Evolutionary conservation across 768 basidiomycete species (phyloP).

Genomic region (Russula lepida): DNA sequence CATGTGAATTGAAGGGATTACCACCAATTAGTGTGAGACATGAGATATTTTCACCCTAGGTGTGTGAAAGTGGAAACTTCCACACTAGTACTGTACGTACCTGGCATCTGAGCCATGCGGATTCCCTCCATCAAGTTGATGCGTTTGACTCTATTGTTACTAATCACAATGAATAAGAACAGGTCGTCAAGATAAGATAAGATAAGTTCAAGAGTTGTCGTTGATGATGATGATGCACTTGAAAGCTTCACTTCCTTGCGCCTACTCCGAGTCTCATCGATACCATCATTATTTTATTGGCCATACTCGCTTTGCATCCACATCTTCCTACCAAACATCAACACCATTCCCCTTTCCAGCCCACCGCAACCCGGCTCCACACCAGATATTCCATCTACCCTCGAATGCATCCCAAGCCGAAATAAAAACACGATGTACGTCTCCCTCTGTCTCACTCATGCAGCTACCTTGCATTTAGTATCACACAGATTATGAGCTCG

Average conservation of each 20-base stretch:
- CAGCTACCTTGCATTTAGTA: neutral
- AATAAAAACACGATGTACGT: slow-evolving; percentile 62
- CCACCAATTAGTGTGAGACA: too few relatives aligned
- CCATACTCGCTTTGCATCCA: neutral
- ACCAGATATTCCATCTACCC: slow-evolving; percentile 67
- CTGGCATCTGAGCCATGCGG: neutral
- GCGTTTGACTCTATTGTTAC: neutral
- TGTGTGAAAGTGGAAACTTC: too few relatives aligned
- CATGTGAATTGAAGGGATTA: too few relatives aligned
- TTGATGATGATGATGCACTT: neutral
- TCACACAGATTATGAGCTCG: slow-evolving; percentile 60
- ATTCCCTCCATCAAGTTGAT: neutral
- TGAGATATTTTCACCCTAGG: too few relatives aligned
- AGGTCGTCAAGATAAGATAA: slow-evolving; percentile 3
- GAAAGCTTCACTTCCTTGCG: neutral
- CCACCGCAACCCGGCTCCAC: slow-evolving; percentile 47
- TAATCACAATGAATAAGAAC: too few relatives aligned
- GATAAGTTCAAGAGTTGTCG: neutral
- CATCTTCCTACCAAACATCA: slow-evolving; percentile 19
- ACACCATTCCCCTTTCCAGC: slow-evolving; percentile 43
- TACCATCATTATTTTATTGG: neutral
- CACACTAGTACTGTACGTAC: too few relatives aligned
- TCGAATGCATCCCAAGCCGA: slow-evolving; percentile 45
- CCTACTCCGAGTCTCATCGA: neutral
- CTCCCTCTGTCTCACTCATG: neutral